Evolutionary conservation across 2,329 filamentous ascomycete genomes (phyloP).

Genomic region (Trichoderma lentiforme): DNA sequence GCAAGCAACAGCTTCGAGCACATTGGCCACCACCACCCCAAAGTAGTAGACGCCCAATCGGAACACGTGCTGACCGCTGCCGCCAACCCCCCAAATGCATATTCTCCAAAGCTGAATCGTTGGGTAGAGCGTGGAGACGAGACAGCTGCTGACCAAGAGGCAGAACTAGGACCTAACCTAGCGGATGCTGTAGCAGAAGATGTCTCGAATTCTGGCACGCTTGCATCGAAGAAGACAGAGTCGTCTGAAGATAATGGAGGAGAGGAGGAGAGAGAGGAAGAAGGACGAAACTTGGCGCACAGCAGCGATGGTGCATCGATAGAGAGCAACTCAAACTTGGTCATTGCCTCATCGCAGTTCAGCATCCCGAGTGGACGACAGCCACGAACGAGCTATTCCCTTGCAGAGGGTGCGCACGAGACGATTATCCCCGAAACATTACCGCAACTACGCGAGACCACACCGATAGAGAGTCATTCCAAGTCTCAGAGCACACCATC

Average conservation of each 20-base stretch:
- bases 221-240: constrained; percentile 10
- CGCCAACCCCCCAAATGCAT: background rate
- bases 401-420: constrained; percentile 29
- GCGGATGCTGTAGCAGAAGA: constrained; percentile 12
- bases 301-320: background rate
- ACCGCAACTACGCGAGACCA: constrained; percentile 19
- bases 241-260: background rate
- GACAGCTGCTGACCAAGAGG: constrained; percentile 21
- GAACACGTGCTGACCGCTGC: background rate
- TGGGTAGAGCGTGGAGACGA: background rate
- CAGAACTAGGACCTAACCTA: constrained; percentile 19
- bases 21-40: background rate
- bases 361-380: constrained; percentile 50
- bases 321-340: constrained; percentile 16
- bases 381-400: constrained; percentile 41
- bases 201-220: background rate
- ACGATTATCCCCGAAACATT: constrained; percentile 26
- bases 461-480: constrained; percentile 17
- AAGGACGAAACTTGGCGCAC: background rate
- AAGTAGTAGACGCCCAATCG: background rate
- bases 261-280: background rate
- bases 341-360: constrained; percentile 28
- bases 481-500: background rate
- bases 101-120: background rate
- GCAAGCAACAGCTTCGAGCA: constrained; percentile 24